These are phyloP conservation scores for Phaeodactylum tricornutum DNA, from an alignment of 108 stramenopile species.

Conservation along the genomic window DNA sequence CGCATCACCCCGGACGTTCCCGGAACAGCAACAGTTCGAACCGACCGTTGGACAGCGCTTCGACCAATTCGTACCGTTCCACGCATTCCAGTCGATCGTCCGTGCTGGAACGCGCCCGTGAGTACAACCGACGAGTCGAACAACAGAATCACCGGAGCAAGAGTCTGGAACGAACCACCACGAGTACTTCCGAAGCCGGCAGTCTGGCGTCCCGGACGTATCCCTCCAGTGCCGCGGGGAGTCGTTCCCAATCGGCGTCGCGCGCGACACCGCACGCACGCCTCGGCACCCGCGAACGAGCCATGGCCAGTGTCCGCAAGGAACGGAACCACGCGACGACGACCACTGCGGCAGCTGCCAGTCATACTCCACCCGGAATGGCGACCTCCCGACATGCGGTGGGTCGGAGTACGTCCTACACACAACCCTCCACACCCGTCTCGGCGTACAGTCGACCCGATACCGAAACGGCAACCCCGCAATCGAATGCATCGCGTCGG, in stretches of 20 bases:
- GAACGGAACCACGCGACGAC: conserved; percentile 3
- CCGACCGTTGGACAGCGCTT: conserved; percentile 3
- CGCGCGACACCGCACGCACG: no score
- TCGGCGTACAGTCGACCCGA: no score
- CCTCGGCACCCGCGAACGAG: conserved; percentile 23
- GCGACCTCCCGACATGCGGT: no score
- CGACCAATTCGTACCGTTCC: conserved; percentile 25
- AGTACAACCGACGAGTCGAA: conserved; percentile 38
- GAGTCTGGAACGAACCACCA: not conserved
- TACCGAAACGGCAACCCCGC: no score
- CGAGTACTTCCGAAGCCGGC: not conserved
- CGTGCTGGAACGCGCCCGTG: conserved; percentile 42
- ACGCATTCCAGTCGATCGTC: conserved; percentile 38
- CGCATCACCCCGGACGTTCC: no score
- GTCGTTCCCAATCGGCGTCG: not conserved
- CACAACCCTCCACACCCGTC: no score
- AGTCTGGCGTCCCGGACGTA: not conserved
- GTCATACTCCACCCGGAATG: not conserved
- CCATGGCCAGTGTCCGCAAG: conserved; percentile 21
- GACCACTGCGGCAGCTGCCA: conserved; percentile 1
- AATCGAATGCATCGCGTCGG: no score
- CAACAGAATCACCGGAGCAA: conserved; percentile 12
- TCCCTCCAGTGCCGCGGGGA: not conserved
- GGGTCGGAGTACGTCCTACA: no score
- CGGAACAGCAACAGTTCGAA: no score